These are phyloP conservation scores for Zygosaccharomyces bailii DNA, from an alignment of 805 yeast genomes.

Conservation along the genomic window DNA sequence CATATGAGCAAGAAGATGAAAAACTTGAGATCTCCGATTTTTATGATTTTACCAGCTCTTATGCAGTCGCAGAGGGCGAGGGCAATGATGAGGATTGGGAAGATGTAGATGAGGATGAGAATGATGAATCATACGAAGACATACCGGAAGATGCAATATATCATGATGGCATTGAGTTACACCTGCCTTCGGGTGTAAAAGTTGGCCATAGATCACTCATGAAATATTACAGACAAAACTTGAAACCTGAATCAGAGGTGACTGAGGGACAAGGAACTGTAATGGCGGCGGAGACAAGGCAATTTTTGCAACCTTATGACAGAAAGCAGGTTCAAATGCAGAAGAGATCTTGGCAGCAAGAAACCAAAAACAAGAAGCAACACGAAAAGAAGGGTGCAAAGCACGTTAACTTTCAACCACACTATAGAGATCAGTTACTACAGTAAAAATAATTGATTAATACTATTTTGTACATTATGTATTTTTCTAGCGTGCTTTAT, in stretches of 20 bases:
- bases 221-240: slow-evolving; percentile 73
- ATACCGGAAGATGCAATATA: slow-evolving; percentile 45
- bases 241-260: slow-evolving; percentile 53
- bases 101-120: slow-evolving; percentile 38
- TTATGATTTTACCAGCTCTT: slow-evolving; percentile 82
- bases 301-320: slow-evolving; percentile 38
- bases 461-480: slow-evolving; percentile 7
- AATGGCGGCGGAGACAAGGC: slow-evolving; percentile 77
- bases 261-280: slow-evolving; percentile 83
- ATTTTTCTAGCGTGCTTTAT: slow-evolving; percentile 2
- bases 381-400: slow-evolving; percentile 62
- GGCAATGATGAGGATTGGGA: slow-evolving; percentile 37
- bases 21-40: slow-evolving; percentile 85
- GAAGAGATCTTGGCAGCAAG: slow-evolving; percentile 70
- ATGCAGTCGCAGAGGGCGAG: slow-evolving; percentile 35
- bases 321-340: slow-evolving; percentile 46
- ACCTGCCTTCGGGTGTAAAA: slow-evolving; percentile 76
- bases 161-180: slow-evolving; percentile 64
- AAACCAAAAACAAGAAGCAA: slow-evolving; percentile 48
- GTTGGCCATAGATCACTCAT: slow-evolving; percentile 85
- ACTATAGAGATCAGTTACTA: slow-evolving; percentile 77
- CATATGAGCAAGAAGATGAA: slow-evolving; percentile 82
- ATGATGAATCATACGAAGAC: slow-evolving; percentile 30
- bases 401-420: slow-evolving; percentile 81
- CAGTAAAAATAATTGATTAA: slow-evolving; percentile 30